Evolutionary conservation across 495 filamentous ascomycete species (phyloP), one percentile per base, ranked within the genome.

Genomic region (Amorphotheca resinae): DNA sequence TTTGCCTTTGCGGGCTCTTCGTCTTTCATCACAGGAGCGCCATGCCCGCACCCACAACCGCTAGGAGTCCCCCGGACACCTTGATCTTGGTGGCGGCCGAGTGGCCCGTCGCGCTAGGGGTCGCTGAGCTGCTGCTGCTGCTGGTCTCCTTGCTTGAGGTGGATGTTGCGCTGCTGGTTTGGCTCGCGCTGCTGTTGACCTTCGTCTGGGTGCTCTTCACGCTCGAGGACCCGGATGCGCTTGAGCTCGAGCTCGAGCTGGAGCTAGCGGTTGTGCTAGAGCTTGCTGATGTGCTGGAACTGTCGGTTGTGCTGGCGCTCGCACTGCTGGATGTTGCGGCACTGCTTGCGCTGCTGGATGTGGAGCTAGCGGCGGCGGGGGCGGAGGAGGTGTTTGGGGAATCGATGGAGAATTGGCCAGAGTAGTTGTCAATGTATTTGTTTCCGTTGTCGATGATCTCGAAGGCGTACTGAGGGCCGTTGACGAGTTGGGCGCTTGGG

Each of bases 371-470:
- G 17, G 25, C 32, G 38, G 51, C 52, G 11, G 62, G 41, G 11
- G 49, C 38, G 5, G 65, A 50, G 1, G 59, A 51, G 28, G 59
- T 68, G 41, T 63, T 67, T 17, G 62, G 57, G 36, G 71, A 74
- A 22, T 66, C 51, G 25, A 81, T 63, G 20, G 58, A 52, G 59
- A 81, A 79, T 39, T 64, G 65, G 2, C 67, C 64, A 17, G 72
- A 67, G 62, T 72, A 81, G 63, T 81, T 79, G 11, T n/a, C 17
- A 0, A 43, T 39, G 18, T 3, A 17, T 1, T 54, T 20, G 57
- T 78, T 58, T 9, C 35, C 41, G 51, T 74, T 74, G 46, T 62
- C 53, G 51, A 73, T 53, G 48, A 79, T 80, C 51, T 76, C 59
- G 46, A 79, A 60, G 33, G 74, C 70, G 63, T 79, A 79, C 53